Conservation (phyloP, 352 stramenopile species). For the Globisporangium orthogonon region DNA sequence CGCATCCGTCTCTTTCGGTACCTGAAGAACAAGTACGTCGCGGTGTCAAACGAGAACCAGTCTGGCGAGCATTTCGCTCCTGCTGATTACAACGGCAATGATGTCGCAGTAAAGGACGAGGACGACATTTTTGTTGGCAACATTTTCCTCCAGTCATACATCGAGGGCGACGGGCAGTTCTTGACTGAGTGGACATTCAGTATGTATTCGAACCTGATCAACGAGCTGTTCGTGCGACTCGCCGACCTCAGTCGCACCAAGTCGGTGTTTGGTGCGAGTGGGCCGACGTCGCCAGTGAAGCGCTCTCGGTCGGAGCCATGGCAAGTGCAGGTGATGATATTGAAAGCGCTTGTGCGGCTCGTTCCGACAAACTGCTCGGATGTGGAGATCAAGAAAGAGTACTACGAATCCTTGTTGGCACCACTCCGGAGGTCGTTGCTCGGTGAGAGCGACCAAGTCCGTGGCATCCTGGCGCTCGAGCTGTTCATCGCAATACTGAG, state of each 20-base stretch:
- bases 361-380: conserved; percentile 44
- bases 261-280: conserved; percentile 33
- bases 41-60: conserved; percentile 23
- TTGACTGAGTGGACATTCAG: conserved; percentile 65
- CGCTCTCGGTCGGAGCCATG: conserved; percentile 37
- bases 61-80: conserved; percentile 19
- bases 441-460: conserved; percentile 67
- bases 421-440: conserved; percentile 61
- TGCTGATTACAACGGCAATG: conserved; percentile 7
- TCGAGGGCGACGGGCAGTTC: conserved; percentile 75
- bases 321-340: conserved; percentile 74
- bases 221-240: conserved; percentile 53
- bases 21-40: conserved; percentile 62
- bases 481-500: conserved; percentile 59
- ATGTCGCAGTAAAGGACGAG: conserved; percentile 1
- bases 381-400: conserved; percentile 47
- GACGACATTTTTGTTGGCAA: conserved; percentile 70
- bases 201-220: conserved; percentile 64
- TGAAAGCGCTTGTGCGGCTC: conserved; percentile 63
- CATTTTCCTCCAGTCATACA: conserved; percentile 78
- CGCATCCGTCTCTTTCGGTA: conserved; percentile 50
- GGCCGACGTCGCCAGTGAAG: conserved; percentile 9
- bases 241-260: conserved; percentile 44
- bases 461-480: conserved; percentile 65
- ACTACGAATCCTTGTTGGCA: conserved; percentile 53